Evolutionary conservation across 257 asterid genomes (phyloP).

Genomic region (Nicotiana sylvestris): DNA sequence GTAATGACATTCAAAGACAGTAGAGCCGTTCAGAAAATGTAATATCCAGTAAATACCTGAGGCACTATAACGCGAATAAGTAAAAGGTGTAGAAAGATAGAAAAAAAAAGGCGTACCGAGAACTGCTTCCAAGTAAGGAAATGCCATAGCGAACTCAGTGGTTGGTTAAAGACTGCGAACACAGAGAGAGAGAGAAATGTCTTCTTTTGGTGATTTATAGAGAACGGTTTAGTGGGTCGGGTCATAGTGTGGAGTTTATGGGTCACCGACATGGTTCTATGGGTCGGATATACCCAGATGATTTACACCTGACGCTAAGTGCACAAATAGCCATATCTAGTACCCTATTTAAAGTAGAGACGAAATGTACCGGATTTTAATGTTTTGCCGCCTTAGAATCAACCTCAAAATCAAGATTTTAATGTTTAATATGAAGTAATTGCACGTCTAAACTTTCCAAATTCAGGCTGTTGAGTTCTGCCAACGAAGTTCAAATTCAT

Average conservation of each 20-base stretch:
- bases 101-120: slow-evolving; percentile 38
- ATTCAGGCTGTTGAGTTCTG: too few relatives aligned
- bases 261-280: neutral
- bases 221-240: neutral
- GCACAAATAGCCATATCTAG: too few relatives aligned
- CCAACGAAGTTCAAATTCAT: too few relatives aligned
- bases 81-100: neutral
- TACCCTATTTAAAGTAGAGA: too few relatives aligned
- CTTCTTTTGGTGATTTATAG: neutral
- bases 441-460: too few relatives aligned
- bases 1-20: neutral
- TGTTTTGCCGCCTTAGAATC: too few relatives aligned
- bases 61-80: neutral
- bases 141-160: slow-evolving; percentile 55
- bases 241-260: neutral
- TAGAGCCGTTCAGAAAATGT: neutral
- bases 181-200: neutral
- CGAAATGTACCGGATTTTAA: too few relatives aligned
- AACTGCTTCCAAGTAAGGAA: slow-evolving; percentile 87
- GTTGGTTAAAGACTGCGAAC: neutral
- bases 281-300: neutral
- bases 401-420: too few relatives aligned
- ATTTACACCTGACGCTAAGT: neutral
- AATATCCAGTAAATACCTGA: slow-evolving; percentile 25
- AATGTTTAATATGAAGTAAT: too few relatives aligned